Percentiles rank a stretch among this genome's conserved stretches.
phyloP scores from a whole-genome alignment of 2,329 filamentous ascomycete species.

The Escovopsis weberi region DNA sequence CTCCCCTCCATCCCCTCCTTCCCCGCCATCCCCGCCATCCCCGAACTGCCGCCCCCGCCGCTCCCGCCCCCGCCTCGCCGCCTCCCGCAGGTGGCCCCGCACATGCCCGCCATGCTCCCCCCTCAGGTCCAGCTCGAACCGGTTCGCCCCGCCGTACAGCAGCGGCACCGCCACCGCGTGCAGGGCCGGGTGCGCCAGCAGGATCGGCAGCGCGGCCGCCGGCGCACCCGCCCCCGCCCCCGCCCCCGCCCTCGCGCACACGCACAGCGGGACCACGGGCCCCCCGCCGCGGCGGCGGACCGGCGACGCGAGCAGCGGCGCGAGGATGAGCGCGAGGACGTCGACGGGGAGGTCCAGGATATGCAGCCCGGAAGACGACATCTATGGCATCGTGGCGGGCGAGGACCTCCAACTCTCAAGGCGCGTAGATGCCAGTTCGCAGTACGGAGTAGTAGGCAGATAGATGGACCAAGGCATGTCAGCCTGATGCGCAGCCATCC shows the following conservation, averaged over 20 bases:
- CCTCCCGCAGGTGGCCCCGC: constrained; percentile 11
- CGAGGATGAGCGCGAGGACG: constrained; percentile 17
- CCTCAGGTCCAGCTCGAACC: constrained; percentile 17
- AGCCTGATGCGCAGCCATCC: too few species aligned
- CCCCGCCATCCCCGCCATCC: constrained; percentile 4
- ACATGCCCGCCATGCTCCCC: constrained; percentile 15
- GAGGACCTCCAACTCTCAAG: too few species aligned
- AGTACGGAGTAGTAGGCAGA: too few species aligned
- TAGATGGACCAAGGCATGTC: too few species aligned
- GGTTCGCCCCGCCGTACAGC: constrained; percentile 16
- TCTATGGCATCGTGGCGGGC: too few species aligned
- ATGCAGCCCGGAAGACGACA: constrained; percentile 7
- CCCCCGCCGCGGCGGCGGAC: neutral
- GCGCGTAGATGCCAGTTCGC: too few species aligned
- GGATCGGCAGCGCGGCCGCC: constrained; percentile 13
- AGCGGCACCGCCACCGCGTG: constrained; percentile 18
- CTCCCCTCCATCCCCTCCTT: constrained; percentile 4
- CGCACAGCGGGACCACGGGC: constrained; percentile 14
- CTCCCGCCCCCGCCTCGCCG: neutral
- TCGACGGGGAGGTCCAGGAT: constrained; percentile 21
- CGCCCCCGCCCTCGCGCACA: constrained; percentile 8
- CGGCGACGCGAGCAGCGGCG: constrained; percentile 14
- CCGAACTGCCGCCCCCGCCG: constrained; percentile 6
- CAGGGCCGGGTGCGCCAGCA: constrained; percentile 19
- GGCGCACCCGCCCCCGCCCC: neutral